Evolutionary conservation across 2,329 filamentous ascomycete species (phyloP), one percentile per base, ranked within the genome.

Genomic region (Xylaria sp.): DNA sequence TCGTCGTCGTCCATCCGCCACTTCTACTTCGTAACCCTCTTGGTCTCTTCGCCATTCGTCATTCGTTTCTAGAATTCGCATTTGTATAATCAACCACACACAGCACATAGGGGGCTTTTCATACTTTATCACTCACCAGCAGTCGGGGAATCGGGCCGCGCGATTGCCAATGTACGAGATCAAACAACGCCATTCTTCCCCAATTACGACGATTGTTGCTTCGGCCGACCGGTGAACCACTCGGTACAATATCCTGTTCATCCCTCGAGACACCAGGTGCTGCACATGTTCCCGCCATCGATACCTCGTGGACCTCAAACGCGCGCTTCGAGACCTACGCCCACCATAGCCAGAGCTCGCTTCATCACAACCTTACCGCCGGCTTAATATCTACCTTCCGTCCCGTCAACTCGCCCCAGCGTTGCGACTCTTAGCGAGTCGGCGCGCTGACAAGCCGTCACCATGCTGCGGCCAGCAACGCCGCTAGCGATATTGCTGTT

Each of bases 391-490:
- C 42, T 17, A 48, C 24, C 42, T 58, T 69, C 61, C 45, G 2
- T 48, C 50, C 45, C 60, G 39, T 47, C 53, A 55, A 24, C 67
- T 55, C 19, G 64, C 56, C 62, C 48, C 50, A 60, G 74, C 73
- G 74, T 72, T 73, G 77, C 74, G 72, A 70, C 76, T 78, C 73
- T 39, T 68, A 50, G 50, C 42, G 74, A 75, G 76, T 75, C 75
- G 71, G 76, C 75, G 63, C 75, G 76, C 75, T 77, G 71, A 74
- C 68, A 58, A 69, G 61, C 72, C 73, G 75, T 78, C 83, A 89
- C 83, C 83, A 93, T 97, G 89, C 85, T 98, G 80, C 93, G 94
- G 77, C 94, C 96, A 70, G 95, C 96, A 70, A 98, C 96, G 69
- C 95, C 96, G 74, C 85, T 99, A 78, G 90, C 94, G 74, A 84